Evolutionary conservation across 2,329 filamentous ascomycete species (phyloP).

Genomic region (Fusarium sublunatum): DNA sequence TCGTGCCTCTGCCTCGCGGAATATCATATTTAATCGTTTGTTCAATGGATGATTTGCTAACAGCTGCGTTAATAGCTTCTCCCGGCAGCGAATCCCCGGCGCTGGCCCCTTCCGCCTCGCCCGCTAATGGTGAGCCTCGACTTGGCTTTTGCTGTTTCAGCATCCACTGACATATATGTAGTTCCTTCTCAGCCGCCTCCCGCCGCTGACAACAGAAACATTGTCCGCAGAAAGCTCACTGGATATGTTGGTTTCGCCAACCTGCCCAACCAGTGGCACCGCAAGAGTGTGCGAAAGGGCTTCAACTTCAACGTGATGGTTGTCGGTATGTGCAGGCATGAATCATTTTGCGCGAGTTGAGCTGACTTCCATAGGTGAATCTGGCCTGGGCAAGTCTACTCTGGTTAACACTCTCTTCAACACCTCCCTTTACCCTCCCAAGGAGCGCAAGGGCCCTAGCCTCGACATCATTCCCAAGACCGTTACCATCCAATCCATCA

Average conservation of each 20-base stretch:
- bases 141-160: too few species aligned
- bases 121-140: conserved; percentile 53
- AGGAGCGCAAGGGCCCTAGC: conserved; percentile 97
- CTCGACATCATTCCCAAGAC: conserved; percentile 99
- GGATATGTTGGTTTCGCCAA: conserved; percentile 99
- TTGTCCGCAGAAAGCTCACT: conserved; percentile 97
- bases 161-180: conserved; percentile 28
- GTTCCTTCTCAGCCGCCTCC: conserved; percentile 56
- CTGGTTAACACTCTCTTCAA: conserved; percentile 99
- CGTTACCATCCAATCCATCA: conserved; percentile 93
- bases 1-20: conserved; percentile 36
- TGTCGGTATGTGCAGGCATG: conserved; percentile 76
- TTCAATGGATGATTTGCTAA: conserved; percentile 50
- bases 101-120: conserved; percentile 55
- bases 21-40: conserved; percentile 19
- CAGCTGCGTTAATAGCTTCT: conserved; percentile 54
- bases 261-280: conserved; percentile 99
- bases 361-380: conserved; percentile 77
- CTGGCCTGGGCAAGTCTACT: conserved; percentile 97
- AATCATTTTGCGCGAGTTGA: neutral
- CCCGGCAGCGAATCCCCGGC: conserved; percentile 59
- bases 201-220: conserved; percentile 82
- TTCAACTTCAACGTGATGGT: conserved; percentile 99
- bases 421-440: conserved; percentile 97
- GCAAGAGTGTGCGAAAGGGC: conserved; percentile 99